Evolutionary conservation across 1,139 yeast species (phyloP).

Genomic region (Suhomyces ambrosiae): DNA sequence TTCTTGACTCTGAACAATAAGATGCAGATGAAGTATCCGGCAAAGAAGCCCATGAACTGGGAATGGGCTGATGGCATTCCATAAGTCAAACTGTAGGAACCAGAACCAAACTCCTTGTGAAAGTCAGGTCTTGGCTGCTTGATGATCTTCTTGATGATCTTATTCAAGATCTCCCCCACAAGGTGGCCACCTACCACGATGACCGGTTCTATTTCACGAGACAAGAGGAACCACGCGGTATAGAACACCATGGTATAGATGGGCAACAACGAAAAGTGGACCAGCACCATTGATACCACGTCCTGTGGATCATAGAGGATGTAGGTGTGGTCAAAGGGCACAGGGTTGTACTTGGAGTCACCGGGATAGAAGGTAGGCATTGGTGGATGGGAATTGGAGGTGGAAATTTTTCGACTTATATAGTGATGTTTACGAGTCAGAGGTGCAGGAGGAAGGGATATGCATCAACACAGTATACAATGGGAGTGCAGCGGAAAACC

Average conservation of each 20-base stretch:
- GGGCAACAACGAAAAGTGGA: conserved; percentile 81
- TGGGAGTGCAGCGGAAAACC: too few relatives aligned
- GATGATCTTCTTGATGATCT: conserved; percentile 61
- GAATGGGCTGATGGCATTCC: conserved; percentile 99
- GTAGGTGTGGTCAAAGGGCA: conserved; percentile 72
- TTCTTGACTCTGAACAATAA: conserved; percentile 32
- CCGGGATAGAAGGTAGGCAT: conserved; percentile 26
- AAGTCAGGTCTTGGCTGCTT: conserved; percentile 76
- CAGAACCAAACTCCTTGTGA: conserved; percentile 52
- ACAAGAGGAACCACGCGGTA: conserved; percentile 77
- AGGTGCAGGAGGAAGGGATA: too few relatives aligned
- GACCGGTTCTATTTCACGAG: conserved; percentile 86
- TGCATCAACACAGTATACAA: too few relatives aligned
- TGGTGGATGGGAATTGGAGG: conserved; percentile 8
- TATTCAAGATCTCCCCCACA: conserved; percentile 71
- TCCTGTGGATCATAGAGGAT: conserved; percentile 77
- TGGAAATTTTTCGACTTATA: background rate
- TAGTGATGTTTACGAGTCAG: too few relatives aligned
- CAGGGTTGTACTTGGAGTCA: conserved; percentile 32
- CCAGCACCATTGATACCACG: conserved; percentile 59
- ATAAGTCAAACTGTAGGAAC: conserved; percentile 59
- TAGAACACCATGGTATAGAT: conserved; percentile 78
- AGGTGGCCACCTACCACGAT: conserved; percentile 86
- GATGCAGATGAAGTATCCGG: conserved; percentile 59
- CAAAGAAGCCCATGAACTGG: conserved; percentile 89